A percentile compares a stretch with the other conserved stretches of the same genome.
Conservation (phyloP, 305 asterid species). For the Fraxinus ornus region DNA sequence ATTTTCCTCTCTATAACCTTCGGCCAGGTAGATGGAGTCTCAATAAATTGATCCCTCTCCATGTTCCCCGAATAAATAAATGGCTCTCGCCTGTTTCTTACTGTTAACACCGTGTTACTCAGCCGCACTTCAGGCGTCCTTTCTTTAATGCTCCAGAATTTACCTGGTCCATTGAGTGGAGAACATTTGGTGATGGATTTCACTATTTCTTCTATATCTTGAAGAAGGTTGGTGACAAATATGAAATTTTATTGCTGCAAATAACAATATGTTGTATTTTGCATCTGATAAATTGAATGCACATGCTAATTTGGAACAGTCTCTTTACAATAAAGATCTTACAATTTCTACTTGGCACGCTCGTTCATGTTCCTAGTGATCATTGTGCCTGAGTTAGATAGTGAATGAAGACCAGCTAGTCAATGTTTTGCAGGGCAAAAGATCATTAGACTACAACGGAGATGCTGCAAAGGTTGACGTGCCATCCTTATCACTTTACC, state of each 20-base stretch:
- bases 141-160: slow-evolving; percentile 66
- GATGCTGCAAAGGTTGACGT: slow-evolving; percentile 24
- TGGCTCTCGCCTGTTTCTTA: neutral
- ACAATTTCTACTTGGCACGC: neutral
- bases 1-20: slow-evolving; percentile 83
- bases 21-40: slow-evolving; percentile 69
- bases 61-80: neutral
- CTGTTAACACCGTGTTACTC: slow-evolving; percentile 19
- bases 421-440: slow-evolving; percentile 60
- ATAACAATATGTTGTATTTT: neutral
- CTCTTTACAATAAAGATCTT: neutral
- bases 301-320: neutral
- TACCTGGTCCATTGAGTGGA: slow-evolving; percentile 86
- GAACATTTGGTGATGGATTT: slow-evolving; percentile 87
- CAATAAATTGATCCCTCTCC: neutral
- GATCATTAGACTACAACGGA: slow-evolving; percentile 41
- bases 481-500: slow-evolving; percentile 59
- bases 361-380: neutral
- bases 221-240: slow-evolving; percentile 60
- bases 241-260: neutral
- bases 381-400: neutral
- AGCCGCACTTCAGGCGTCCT: slow-evolving; percentile 92
- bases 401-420: slow-evolving; percentile 20
- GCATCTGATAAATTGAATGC: neutral
- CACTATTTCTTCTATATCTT: slow-evolving; percentile 85